Conservation (phyloP, 305 asterid genomes). For the Fraxinus paxiana region DNA sequence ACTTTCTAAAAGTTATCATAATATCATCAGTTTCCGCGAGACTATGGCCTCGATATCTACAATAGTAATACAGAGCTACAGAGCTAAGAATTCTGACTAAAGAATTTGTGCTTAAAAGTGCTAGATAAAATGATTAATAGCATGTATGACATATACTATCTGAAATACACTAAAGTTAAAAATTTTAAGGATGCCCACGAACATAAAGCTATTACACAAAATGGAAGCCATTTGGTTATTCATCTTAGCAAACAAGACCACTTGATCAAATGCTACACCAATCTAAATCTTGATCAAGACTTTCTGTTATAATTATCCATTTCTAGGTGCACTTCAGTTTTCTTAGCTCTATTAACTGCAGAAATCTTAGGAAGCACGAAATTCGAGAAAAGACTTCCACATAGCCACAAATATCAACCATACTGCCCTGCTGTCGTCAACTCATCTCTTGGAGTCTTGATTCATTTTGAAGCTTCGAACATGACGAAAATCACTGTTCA, state of each 20-base stretch:
- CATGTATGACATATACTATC: constrained; percentile 9
- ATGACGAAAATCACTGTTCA: not conserved
- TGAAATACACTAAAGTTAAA: not conserved
- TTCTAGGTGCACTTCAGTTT: not conserved
- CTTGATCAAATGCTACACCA: constrained; percentile 7
- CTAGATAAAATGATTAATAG: not conserved
- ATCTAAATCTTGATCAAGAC: not conserved
- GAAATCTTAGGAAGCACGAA: not conserved
- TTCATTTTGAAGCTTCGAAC: constrained; percentile 15
- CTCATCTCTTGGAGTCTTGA: constrained; percentile 14
- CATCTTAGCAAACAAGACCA: not conserved
- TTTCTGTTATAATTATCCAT: not conserved
- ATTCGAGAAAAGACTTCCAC: not conserved
- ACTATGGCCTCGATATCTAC: constrained; percentile 11
- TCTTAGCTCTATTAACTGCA: not conserved
- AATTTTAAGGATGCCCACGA: not conserved
- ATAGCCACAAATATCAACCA: not conserved
- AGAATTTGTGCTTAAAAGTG: not conserved
- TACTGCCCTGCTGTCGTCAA: not conserved
- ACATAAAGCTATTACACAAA: not conserved
- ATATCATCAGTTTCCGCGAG: constrained; percentile 19
- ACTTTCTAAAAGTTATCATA: constrained; percentile 36
- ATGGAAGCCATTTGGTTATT: constrained; percentile 4
- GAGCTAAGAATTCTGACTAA: not conserved
- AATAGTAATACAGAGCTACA: not conserved